Evolutionary conservation across 306 rosid genomes (phyloP), one percentile per base, ranked within the genome.

Genomic region (Gynostemma pentaphyllum): DNA sequence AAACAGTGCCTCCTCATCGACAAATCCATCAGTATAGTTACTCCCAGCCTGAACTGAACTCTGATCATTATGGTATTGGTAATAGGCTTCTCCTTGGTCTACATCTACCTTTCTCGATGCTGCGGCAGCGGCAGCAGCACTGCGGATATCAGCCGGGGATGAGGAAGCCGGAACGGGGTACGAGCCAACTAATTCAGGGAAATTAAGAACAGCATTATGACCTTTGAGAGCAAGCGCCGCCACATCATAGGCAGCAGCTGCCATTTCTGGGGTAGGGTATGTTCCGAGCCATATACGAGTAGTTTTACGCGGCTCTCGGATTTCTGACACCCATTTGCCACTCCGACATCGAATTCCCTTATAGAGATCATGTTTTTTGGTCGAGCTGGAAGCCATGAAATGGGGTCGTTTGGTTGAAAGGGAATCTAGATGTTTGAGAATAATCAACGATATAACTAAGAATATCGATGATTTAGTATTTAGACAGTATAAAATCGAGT

Each of bases 241-340:
- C 42, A 82, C 95, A 42, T 91, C 98, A 12, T 85, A 87, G 47
- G 98, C 98, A 0, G 95, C 89, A 0, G 96, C 98, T 0, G 96
- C 98, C 98, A 91, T 91, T 70, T 91, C 98, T 29, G 96, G 74
- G 0, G 82, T 70, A 0, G 77, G 73, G 53, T 78, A 91, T 1
- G 98, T 91, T 2, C 98, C 98, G 0, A 88, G 79, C 98, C 98
- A 91, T 75, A 91, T 91, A 5, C 96, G 85, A 0, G 78, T 82
- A 3, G 95, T 74, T 68, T 83, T 85, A 1, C 89, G 80, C 0
- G 96, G 98, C 78, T 91, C 95, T 1, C 98, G 86, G 75, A 91
- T 91, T 72, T 91, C 98, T 2, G 98, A 83, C 3, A 88, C 98
- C 98, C 96, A 91, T 66, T 91, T 91, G 0, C 80, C 89, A 5